phyloP scores from a whole-genome alignment of 805 yeast species.

The Candida schatavii region DNA sequence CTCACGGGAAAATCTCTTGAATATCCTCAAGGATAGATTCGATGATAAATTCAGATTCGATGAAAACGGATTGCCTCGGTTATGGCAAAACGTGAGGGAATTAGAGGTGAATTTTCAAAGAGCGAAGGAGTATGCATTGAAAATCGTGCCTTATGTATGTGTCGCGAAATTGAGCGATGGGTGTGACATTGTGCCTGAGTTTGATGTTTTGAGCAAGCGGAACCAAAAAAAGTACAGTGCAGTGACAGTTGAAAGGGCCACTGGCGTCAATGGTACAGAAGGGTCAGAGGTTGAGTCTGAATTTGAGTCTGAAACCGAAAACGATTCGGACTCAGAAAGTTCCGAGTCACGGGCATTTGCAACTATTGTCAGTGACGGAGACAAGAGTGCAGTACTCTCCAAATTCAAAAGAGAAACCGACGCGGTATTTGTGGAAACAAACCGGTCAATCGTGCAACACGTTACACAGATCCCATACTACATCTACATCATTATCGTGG shows the following conservation, averaged over 20 bases:
- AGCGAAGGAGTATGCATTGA: conserved; percentile 58
- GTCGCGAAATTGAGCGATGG: conserved; percentile 53
- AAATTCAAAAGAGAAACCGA: conserved; percentile 75
- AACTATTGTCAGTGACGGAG: conserved; percentile 53
- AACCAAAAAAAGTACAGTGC: conserved; percentile 20
- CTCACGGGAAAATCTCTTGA: conserved; percentile 62
- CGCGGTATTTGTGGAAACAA: conserved; percentile 80
- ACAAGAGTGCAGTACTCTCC: conserved; percentile 53
- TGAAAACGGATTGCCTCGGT: conserved; percentile 72
- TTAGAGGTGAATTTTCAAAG: conserved; percentile 61
- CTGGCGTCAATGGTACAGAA: conserved; percentile 15
- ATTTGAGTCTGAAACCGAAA: conserved; percentile 16
- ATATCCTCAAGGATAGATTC: conserved; percentile 71
- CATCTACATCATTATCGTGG: conserved; percentile 67
- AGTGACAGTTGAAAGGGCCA: conserved; percentile 35
- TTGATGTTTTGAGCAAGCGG: conserved; percentile 35
- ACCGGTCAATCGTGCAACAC: conserved; percentile 76
- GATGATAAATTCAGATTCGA: conserved; percentile 84
- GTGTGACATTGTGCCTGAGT: conserved; percentile 58
- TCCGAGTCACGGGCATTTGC: conserved; percentile 41
- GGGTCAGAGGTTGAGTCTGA: conserved; percentile 25
- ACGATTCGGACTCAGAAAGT: conserved; percentile 25
- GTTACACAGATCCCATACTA: conserved; percentile 81
- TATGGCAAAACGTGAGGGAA: conserved; percentile 74
- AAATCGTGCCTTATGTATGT: conserved; percentile 57